Evolutionary conservation across 148 eudicot species (phyloP).

Genomic region (Cornus controversa): DNA sequence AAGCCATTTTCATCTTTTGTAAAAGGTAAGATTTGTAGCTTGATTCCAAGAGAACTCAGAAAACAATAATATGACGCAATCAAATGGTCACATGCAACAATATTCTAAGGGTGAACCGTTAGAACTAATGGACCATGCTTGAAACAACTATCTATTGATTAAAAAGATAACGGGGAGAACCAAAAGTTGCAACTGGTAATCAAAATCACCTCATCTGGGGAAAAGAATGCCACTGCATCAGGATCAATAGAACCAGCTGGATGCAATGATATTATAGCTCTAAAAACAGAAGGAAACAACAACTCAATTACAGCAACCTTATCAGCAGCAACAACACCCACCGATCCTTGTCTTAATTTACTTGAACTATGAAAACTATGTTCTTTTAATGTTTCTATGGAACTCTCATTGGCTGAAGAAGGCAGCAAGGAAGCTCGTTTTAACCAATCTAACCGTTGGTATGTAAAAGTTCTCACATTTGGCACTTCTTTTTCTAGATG

Average conservation of each 20-base stretch:
- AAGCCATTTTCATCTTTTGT: no score
- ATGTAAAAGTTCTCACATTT: conserved; percentile 51
- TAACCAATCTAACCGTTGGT: conserved; percentile 82
- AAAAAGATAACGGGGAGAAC: background rate
- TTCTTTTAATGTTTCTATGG: conserved; percentile 44
- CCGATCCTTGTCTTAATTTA: conserved; percentile 47
- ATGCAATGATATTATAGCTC: conserved; percentile 86
- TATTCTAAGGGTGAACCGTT: background rate
- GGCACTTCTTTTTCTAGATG: conserved; percentile 66
- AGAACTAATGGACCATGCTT: background rate
- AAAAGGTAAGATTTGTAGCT: no score
- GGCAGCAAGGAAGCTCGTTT: conserved; percentile 71
- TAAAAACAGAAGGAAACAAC: conserved; percentile 67
- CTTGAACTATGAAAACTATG: conserved; percentile 51
- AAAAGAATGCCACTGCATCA: conserved; percentile 90
- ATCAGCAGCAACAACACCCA: conserved; percentile 37
- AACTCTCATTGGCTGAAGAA: conserved; percentile 47
- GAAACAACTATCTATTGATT: background rate
- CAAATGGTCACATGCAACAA: background rate
- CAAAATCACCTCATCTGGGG: conserved; percentile 86
- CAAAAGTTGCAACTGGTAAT: background rate
- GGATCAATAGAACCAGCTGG: conserved; percentile 87
- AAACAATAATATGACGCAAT: background rate
- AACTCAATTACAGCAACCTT: conserved; percentile 78
- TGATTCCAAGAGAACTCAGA: background rate